These are phyloP conservation scores for Solanum appendiculatum DNA, from an alignment of 257 asterid genomes.

Conservation along the genomic window DNA sequence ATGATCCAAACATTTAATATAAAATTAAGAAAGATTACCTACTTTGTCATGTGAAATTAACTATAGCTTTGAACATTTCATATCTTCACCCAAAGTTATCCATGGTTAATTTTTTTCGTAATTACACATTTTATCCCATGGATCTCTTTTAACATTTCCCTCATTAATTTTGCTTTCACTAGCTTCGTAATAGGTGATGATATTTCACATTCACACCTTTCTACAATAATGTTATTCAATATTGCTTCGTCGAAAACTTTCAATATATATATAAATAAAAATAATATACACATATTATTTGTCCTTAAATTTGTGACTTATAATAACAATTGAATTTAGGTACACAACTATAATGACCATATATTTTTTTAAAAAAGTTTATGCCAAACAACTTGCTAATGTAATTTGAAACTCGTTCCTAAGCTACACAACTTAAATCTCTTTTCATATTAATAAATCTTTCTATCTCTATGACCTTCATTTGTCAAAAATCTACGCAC, in stretches of 20 bases:
- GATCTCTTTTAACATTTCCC: neutral
- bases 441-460: neutral
- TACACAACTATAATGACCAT: neutral
- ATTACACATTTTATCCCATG: neutral
- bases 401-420: neutral
- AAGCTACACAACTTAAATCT: neutral
- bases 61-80: neutral
- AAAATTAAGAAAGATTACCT: neutral
- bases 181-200: neutral
- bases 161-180: neutral
- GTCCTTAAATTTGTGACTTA: neutral
- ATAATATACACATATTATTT: neutral
- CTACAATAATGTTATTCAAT: neutral
- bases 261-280: neutral
- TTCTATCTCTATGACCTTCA: neutral
- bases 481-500: neutral
- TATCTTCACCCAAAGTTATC: neutral
- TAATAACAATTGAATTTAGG: neutral
- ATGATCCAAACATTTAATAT: neutral
- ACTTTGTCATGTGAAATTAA: neutral
- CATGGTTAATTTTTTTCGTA: rapidly evolving
- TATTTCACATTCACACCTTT: neutral
- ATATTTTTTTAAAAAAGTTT: neutral
- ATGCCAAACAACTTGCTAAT: neutral
- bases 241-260: neutral